Conservation (phyloP, 306 rosid genomes). For the Quercus robur region DNA sequence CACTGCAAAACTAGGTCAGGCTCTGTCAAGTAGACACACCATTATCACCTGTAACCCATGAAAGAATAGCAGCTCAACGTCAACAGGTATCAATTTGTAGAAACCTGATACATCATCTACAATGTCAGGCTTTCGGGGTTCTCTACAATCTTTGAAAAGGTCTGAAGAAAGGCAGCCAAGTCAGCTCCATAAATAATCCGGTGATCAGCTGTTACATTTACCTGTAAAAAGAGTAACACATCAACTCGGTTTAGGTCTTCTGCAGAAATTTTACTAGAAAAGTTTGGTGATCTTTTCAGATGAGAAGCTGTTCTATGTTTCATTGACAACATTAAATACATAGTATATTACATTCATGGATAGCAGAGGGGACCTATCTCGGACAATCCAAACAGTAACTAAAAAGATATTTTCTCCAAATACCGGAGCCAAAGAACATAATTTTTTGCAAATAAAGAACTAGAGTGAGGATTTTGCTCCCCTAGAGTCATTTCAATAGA, state of each 20-base stretch:
- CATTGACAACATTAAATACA: background rate
- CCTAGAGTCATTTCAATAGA: background rate
- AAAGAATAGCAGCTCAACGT: conserved; percentile 4
- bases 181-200: conserved; percentile 85
- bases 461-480: background rate
- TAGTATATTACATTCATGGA: background rate
- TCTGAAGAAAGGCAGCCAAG: conserved; percentile 83
- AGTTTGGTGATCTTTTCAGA: background rate
- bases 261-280: background rate
- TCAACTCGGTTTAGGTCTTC: background rate
- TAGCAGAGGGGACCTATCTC: background rate
- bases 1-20: conserved; percentile 9
- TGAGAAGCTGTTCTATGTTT: background rate
- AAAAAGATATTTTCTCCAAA: background rate
- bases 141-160: conserved; percentile 75
- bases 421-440: background rate
- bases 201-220: conserved; percentile 94
- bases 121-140: conserved; percentile 83
- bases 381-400: background rate
- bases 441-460: background rate
- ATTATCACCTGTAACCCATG: conserved; percentile 13
- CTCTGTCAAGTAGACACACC: conserved; percentile 8
- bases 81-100: conserved; percentile 2
- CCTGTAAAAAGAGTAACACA: conserved; percentile 50
- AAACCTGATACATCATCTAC: conserved; percentile 41